These are phyloP conservation scores for Xerocomus amazonicus DNA, from an alignment of 1,284 basidiomycete genomes.

Conservation along the genomic window DNA sequence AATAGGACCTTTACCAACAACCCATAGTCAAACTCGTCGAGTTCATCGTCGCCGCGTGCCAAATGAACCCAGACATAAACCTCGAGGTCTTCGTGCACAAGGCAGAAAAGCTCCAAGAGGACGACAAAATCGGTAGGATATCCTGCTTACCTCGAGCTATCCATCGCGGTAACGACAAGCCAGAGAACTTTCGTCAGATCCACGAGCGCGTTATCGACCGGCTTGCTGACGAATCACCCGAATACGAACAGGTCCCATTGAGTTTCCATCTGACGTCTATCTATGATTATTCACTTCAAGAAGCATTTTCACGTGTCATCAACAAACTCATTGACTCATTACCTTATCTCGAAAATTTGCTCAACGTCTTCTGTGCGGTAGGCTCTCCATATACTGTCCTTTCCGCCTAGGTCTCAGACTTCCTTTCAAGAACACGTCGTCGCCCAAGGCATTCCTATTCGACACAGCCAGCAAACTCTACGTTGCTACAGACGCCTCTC, in stretches of 20 bases:
- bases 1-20: constrained; percentile 66
- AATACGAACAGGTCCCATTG: constrained; percentile 67
- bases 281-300: constrained; percentile 84
- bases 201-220: constrained; percentile 83
- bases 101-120: constrained; percentile 88
- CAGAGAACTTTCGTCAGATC: constrained; percentile 87
- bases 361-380: constrained; percentile 81
- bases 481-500: constrained; percentile 89
- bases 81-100: constrained; percentile 98
- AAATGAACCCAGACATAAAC: constrained; percentile 74
- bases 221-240: constrained; percentile 66
- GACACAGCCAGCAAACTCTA: constrained; percentile 86
- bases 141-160: neutral
- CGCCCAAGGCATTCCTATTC: constrained; percentile 91
- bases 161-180: neutral
- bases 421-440: constrained; percentile 70
- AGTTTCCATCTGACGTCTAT: constrained; percentile 88
- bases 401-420: neutral
- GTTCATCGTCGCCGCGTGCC: constrained; percentile 70
- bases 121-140: constrained; percentile 81
- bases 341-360: constrained; percentile 72
- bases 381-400: constrained; percentile 23
- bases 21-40: constrained; percentile 78
- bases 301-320: constrained; percentile 79
- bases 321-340: constrained; percentile 71